Evolutionary conservation across 2,329 filamentous ascomycete species (phyloP), one percentile per base, ranked within the genome.

Genomic region (Fusarium tricinctum): DNA sequence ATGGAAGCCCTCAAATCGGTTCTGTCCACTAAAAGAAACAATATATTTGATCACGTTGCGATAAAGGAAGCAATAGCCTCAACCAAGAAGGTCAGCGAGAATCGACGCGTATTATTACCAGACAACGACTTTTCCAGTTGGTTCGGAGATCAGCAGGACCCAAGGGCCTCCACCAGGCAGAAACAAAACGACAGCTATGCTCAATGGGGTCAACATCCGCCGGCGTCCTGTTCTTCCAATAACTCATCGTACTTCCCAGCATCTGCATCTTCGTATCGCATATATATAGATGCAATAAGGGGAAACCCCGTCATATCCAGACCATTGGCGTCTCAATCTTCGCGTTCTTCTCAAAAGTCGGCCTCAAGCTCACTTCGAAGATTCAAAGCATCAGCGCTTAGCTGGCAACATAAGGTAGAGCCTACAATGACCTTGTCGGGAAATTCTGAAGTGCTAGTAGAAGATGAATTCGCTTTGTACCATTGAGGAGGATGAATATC

Each of bases 341-440:
- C 56, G 2, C 15, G 35, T 2, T 59, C 56, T 5, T 59, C 56
- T 17, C 51, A 32, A 10, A 2, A 19, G 7, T 57, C 56, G 10
- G 28, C 8, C 28, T 57, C 56, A 1, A 48, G 56, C 51, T 59
- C 56, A 23, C 19, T 59, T 23, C 33, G 3, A 4, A 26, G 51
- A 1, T 59, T 57, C 43, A 59, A 57, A 42, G 43, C 42, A 17
- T 28, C 51, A 20, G 28, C 40, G 3, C 39, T 44, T 3, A 54
- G 8, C 13, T 19, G 19, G 14, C 17, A 17, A 10, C 12, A 14
- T 2, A 13, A 15, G 14, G 5, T 19, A 17, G 26, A 15, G 2
- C 15, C 22, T 15, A 15, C 23, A 8, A 10, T 48, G n/a, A 9
- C 5, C 0, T 1, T 7, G 2, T 15, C 14, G 10, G 28, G 13